These are phyloP conservation scores for Tulasnella sp. DNA, from an alignment of 768 basidiomycete species.

Conservation along the genomic window DNA sequence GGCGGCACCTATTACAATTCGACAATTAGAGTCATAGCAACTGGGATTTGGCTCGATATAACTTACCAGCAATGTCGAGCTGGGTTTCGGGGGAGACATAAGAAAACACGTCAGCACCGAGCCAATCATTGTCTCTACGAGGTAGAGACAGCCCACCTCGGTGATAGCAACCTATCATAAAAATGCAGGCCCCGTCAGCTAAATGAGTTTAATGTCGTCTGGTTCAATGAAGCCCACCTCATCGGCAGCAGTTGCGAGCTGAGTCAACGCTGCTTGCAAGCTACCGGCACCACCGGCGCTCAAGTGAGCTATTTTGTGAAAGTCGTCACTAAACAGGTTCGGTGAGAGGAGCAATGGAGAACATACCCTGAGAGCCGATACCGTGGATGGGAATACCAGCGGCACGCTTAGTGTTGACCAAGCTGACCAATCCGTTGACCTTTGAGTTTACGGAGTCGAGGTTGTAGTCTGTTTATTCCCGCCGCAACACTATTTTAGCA, in stretches of 20 bases:
- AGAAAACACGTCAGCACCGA: background rate
- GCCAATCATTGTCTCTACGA: background rate
- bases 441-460: slow-evolving; percentile 18
- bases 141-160: background rate
- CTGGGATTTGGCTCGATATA: background rate
- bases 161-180: slow-evolving; percentile 4
- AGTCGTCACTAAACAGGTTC: background rate
- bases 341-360: background rate
- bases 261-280: background rate
- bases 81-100: background rate
- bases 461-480: background rate
- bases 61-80: background rate
- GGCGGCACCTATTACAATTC: background rate
- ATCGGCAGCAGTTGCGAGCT: background rate
- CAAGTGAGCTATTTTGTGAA: slow-evolving; percentile 10
- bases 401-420: background rate
- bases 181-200: background rate
- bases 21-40: background rate
- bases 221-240: background rate
- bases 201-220: background rate
- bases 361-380: slow-evolving; percentile 17
- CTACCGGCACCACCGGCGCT: slow-evolving; percentile 4
- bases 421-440: slow-evolving; percentile 4
- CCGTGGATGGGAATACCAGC: slow-evolving; percentile 22
- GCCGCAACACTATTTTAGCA: background rate